These are phyloP conservation scores for Ogataea methanolica DNA, from an alignment of 805 yeast species.

Conservation along the genomic window DNA sequence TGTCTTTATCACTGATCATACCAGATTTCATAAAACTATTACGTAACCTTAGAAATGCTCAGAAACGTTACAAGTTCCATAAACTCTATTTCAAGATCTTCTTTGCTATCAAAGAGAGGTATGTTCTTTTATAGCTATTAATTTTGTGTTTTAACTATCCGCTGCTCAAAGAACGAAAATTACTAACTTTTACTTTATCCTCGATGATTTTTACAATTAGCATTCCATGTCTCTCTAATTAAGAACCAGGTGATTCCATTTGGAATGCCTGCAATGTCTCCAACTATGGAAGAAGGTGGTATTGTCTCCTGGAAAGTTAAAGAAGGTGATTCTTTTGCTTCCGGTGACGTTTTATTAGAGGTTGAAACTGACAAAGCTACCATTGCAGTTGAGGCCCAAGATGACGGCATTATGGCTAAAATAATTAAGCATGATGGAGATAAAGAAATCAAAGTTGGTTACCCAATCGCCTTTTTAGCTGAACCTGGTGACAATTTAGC, in stretches of 20 bases:
- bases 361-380: constrained; percentile 87
- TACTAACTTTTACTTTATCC: too few relatives aligned
- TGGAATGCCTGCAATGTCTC: constrained; percentile 98
- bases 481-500: constrained; percentile 82
- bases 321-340: constrained; percentile 63
- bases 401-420: constrained; percentile 86
- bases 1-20: too few relatives aligned
- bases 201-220: constrained; percentile 4
- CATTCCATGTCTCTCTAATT: constrained; percentile 28
- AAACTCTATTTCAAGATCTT: constrained; percentile 4
- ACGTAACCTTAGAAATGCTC: constrained; percentile 9
- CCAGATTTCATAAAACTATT: background rate
- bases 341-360: constrained; percentile 81
- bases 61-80: constrained; percentile 11
- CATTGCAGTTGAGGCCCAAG: constrained; percentile 83
- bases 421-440: constrained; percentile 69
- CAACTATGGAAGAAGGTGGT: constrained; percentile 97
- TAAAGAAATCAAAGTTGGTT: constrained; percentile 78
- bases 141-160: background rate
- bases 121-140: background rate
- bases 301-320: constrained; percentile 85
- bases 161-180: background rate
- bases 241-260: constrained; percentile 43
- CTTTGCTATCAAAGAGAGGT: constrained; percentile 1
- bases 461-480: constrained; percentile 83